Base-by-base conservation (phyloP, 2,329 filamentous ascomycete species). In the Sporothrix curviconia region DNA sequence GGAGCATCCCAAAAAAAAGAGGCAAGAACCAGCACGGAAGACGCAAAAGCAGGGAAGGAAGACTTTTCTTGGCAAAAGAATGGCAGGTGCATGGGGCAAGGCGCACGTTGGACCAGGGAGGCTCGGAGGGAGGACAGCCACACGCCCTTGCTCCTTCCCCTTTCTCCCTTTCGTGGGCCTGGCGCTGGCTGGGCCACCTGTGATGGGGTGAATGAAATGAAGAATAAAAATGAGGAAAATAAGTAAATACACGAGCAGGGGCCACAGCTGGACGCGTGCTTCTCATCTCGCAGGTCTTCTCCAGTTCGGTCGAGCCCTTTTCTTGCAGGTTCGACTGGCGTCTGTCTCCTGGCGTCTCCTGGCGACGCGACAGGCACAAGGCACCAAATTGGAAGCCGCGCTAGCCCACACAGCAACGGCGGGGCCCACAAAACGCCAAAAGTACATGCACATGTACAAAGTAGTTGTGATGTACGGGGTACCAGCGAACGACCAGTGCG, bases 321-420 rank as follows among this genome's bases (percentile, higher is more conserved):
- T n/a, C n/a, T n/a, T n/a, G n/a, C n/a, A n/a, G n/a, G n/a, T n/a
- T n/a, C n/a, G n/a, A n/a, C n/a, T 32, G n/a, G 17, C 30, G n/a
- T 50, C 46, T 15, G 46, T 34, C 22, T 49, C 34, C 15, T 49
- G 28, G 28, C 12, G 44, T 50, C 32, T 53, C 49, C 40, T 46
- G 32, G 40, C 36, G 50, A 54, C 50, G 56, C 50, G 55, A 46
- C 30, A 52, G 36, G 51, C 28, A 36, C 51, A 36, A 30, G 50
- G 37, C 15, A 46, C 49, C 39, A 17, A 34, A 37, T 36, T 7
- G 15, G 42, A 24, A 36, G n/a, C 39, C 36, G 43, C 25, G 49
- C 56, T 58, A 58, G 49, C 44, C 30, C 34, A 25, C 43, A 55
- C 28, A 58, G 57, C 51, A 58, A 55, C 57, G 51, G 57, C n/a